Evolutionary conservation across 768 basidiomycete species (phyloP).

Genomic region (Collybia nuda): DNA sequence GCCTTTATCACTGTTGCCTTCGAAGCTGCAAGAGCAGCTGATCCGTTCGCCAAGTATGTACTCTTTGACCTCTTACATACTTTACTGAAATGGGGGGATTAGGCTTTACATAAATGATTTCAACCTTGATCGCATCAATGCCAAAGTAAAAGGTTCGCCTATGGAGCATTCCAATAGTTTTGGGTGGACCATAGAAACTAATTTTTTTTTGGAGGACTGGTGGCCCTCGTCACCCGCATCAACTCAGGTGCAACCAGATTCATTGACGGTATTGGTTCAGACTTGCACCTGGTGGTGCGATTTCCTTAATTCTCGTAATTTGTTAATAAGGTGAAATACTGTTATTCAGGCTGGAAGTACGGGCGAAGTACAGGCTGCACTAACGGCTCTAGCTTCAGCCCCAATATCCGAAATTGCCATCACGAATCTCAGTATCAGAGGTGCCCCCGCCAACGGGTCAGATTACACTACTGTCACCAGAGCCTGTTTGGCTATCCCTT

Average conservation of each 20-base stretch:
- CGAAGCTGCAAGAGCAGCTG: slow-evolving; percentile 40
- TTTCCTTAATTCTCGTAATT: neutral
- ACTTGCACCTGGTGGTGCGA: slow-evolving; percentile 38
- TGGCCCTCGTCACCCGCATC: slow-evolving; percentile 39
- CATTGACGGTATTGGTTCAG: slow-evolving; percentile 52
- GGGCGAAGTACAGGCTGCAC: slow-evolving; percentile 39
- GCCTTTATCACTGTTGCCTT: slow-evolving; percentile 47
- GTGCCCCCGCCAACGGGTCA: slow-evolving; percentile 24
- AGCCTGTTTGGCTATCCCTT: slow-evolving; percentile 40
- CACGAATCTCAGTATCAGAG: slow-evolving; percentile 45
- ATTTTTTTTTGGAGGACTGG: slow-evolving; percentile 22
- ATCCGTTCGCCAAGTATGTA: slow-evolving; percentile 37
- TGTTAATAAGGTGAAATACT: neutral
- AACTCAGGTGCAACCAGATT: slow-evolving; percentile 33
- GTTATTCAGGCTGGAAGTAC: slow-evolving; percentile 34
- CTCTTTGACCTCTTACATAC: neutral
- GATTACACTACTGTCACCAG: slow-evolving; percentile 46
- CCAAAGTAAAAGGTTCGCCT: slow-evolving; percentile 34
- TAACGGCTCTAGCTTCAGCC: slow-evolving; percentile 42
- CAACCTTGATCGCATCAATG: slow-evolving; percentile 49
- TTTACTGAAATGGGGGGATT: neutral
- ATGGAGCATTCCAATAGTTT: neutral
- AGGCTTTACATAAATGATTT: slow-evolving; percentile 43
- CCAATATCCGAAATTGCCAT: slow-evolving; percentile 42
- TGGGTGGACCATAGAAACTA: neutral